Percentiles rank a stretch among this genome's conserved stretches.
phyloP scores from a whole-genome alignment of 176 grass and related monocot genomes.

The Oryza brachyantha region DNA sequence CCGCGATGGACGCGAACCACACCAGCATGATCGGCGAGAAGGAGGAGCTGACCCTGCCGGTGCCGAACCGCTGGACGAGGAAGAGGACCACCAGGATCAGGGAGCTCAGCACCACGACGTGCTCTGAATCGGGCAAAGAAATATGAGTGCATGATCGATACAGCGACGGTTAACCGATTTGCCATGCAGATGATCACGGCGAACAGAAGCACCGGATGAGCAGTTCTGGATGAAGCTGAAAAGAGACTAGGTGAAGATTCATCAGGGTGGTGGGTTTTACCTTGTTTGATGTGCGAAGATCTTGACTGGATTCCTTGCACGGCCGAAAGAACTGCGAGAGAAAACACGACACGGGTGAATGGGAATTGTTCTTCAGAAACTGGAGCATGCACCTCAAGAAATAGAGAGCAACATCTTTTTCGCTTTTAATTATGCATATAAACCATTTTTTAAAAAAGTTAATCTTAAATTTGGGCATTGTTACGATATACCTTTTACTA shows the following conservation, averaged over 20 bases:
- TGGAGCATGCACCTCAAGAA: too few species aligned
- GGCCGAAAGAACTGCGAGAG: conserved; percentile 64
- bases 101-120: conserved; percentile 50
- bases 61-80: conserved; percentile 55
- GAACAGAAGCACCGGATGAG: not conserved
- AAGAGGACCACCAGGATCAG: conserved; percentile 53
- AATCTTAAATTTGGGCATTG: too few species aligned
- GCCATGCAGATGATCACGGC: not conserved
- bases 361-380: not conserved
- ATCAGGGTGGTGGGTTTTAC: conserved; percentile 8
- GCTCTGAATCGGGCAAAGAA: conserved; percentile 27
- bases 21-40: conserved; percentile 71
- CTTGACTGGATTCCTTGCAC: conserved; percentile 71
- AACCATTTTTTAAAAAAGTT: too few species aligned
- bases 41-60: conserved; percentile 49
- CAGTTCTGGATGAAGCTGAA: not conserved
- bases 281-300: conserved; percentile 42
- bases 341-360: not conserved
- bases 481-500: too few species aligned
- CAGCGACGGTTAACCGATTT: not conserved
- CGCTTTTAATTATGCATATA: too few species aligned
- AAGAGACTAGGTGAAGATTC: not conserved
- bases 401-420: too few species aligned
- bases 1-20: conserved; percentile 49
- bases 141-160: too few species aligned